phyloP scores from a whole-genome alignment of 345 rosid species.

The Balakata baccata region DNA sequence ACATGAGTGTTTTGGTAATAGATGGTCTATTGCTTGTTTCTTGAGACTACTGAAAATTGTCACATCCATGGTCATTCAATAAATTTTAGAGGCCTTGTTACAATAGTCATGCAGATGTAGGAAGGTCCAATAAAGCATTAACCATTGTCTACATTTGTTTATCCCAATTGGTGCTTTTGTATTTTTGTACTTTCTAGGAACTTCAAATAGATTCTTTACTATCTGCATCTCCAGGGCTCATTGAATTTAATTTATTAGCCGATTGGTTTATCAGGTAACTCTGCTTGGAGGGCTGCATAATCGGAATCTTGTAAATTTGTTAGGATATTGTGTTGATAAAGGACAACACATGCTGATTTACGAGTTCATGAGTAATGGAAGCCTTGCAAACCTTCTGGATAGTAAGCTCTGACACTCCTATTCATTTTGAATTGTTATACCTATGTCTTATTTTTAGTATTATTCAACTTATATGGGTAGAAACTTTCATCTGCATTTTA shows the following conservation, averaged over 20 bases:
- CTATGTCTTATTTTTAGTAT: background rate
- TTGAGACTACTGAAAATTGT: too few species aligned
- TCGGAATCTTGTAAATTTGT: slow-evolving; percentile 87
- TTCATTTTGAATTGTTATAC: slow-evolving; percentile 12
- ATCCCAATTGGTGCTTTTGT: background rate
- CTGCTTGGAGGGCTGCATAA: slow-evolving; percentile 93
- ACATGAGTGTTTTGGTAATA: too few species aligned
- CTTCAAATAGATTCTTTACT: background rate
- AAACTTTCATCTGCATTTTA: background rate
- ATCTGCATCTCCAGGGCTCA: background rate
- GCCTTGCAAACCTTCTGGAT: slow-evolving; percentile 74
- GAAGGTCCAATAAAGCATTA: background rate
- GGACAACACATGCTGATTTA: slow-evolving; percentile 74
- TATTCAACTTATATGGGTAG: background rate
- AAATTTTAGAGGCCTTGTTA: background rate
- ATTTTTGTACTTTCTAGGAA: background rate
- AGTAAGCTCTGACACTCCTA: slow-evolving; percentile 43
- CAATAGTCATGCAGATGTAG: background rate
- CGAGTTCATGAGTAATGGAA: slow-evolving; percentile 97
- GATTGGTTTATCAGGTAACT: slow-evolving; percentile 55
- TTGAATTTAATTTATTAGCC: slow-evolving; percentile 6
- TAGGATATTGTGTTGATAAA: slow-evolving; percentile 86
- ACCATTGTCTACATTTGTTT: background rate
- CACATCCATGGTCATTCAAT: background rate
- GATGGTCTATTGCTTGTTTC: too few species aligned